Base-by-base conservation (phyloP, 1,139 yeast species). In the Magnusiomyces sp. region DNA sequence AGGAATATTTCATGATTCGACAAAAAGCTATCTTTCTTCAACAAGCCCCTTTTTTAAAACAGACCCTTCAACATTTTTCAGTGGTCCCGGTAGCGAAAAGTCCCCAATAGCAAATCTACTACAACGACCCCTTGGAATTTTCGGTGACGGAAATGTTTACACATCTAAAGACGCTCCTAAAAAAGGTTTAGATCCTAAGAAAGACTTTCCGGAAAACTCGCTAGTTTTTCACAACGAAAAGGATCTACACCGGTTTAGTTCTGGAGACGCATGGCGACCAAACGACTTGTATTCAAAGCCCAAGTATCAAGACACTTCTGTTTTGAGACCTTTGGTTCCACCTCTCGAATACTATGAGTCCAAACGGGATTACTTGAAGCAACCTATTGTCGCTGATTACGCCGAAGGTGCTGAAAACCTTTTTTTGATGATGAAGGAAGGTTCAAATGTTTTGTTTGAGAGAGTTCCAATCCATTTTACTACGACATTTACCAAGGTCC, bases 381-480 rank as follows among this genome's bases (percentile, higher is more conserved):
- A 60, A 50, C 54, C 61, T n/a, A 42, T 60, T 29, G 57, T 56
- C 13, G 60, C 62, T 11, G 64, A 61, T 41, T 60, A 58, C 33
- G 62, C 62, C 20, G 46, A 53, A 19, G 56, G 56, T 10, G 46
- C 60, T 1, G 59, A 63, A 27, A 56, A 58, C 5, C 46, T 62
- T 3, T 67, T 64, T 52, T 50, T 63, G 32, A 64, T 68, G 69
- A 57, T 68, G 49, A 69, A 69, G 47, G 65, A 70, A 3, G 71
- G 71, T 5, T 62, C 66, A 7, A 62, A 63, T 13, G 67, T 63
- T 4, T 53, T 64, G 50, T 67, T 71, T 71, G 55, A 63, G 16
- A 61, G 71, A 16, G 53, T 69, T 47, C 72, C 72, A 7, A 54
- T 63, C 11, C 72, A 69, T 47, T 48, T 69, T 20, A 53, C 56